These are phyloP conservation scores for Hirschfeldia incana DNA, from an alignment of 345 rosid genomes.

Conservation along the genomic window DNA sequence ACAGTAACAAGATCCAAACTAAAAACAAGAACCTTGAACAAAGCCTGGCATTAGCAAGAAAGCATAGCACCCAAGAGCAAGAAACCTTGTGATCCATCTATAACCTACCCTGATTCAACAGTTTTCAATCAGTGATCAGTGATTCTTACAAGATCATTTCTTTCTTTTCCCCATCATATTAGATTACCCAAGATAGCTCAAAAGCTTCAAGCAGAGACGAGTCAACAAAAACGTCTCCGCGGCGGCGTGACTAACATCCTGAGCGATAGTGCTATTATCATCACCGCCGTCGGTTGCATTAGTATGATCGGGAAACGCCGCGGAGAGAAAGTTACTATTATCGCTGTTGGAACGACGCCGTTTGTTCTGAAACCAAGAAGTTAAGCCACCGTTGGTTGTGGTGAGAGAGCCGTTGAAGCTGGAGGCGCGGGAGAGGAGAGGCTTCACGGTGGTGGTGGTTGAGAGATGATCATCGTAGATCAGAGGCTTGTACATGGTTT, in stretches of 20 bases:
- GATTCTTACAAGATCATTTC: not conserved
- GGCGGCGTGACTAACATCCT: constrained; percentile 62
- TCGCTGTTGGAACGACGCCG: constrained; percentile 64
- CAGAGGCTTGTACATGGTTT: constrained; percentile 43
- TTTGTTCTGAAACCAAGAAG: constrained; percentile 49
- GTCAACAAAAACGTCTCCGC: constrained; percentile 67
- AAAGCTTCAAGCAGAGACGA: constrained; percentile 65
- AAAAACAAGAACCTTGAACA: constrained; percentile 62
- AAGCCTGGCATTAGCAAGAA: constrained; percentile 89
- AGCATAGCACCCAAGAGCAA: constrained; percentile 94
- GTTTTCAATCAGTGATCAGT: constrained; percentile 42
- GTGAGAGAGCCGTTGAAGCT: constrained; percentile 43
- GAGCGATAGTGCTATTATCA: constrained; percentile 35
- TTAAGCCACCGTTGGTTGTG: not conserved
- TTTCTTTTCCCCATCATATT: not conserved
- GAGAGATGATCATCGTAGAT: constrained; percentile 48
- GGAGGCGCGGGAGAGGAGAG: constrained; percentile 57
- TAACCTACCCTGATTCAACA: constrained; percentile 91
- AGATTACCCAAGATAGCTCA: constrained; percentile 70
- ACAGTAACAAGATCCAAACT: not conserved
- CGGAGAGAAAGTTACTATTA: constrained; percentile 46
- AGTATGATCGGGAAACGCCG: constrained; percentile 44
- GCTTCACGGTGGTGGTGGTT: constrained; percentile 42
- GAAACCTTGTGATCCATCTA: constrained; percentile 83
- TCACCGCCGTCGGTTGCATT: not conserved